These are phyloP conservation scores for Chrysoporthe austroafricana DNA, from an alignment of 2,329 filamentous ascomycete genomes.

Conservation along the genomic window DNA sequence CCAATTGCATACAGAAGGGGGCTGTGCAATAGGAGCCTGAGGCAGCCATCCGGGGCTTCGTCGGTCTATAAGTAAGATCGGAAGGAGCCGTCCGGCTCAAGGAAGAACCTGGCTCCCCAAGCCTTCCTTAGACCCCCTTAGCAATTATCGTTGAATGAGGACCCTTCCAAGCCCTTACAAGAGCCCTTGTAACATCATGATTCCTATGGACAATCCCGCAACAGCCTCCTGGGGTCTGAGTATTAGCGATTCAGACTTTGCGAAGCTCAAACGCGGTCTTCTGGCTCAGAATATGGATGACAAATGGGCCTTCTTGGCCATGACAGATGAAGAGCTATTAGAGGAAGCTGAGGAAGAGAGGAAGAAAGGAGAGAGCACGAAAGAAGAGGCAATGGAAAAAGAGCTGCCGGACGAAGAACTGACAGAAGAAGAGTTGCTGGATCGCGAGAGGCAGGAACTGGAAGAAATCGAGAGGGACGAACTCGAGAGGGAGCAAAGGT, in stretches of 20 bases:
- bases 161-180: too few species aligned
- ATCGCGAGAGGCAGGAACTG: neutral
- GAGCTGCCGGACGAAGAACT: neutral
- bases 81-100: too few species aligned
- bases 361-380: neutral
- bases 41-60: too few species aligned
- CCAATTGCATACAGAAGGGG: too few species aligned
- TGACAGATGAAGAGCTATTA: constrained; percentile 11
- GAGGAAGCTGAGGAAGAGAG: neutral
- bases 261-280: constrained; percentile 9
- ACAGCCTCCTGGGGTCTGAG: constrained; percentile 2
- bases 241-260: constrained; percentile 14
- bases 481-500: too few species aligned
- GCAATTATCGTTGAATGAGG: too few species aligned
- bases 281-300: constrained; percentile 6
- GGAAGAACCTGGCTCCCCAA: too few species aligned
- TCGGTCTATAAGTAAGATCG: too few species aligned
- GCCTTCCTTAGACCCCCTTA: too few species aligned
- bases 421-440: neutral
- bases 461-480: too few species aligned
- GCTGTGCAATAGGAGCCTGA: too few species aligned
- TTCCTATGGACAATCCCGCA: constrained; percentile 5
- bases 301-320: constrained; percentile 6
- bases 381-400: neutral
- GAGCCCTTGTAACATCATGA: neutral